Percentiles rank a stretch among this genome's conserved stretches.
phyloP scores from a whole-genome alignment of 352 stramenopile genomes.

The Phytophthora nicotianae region DNA sequence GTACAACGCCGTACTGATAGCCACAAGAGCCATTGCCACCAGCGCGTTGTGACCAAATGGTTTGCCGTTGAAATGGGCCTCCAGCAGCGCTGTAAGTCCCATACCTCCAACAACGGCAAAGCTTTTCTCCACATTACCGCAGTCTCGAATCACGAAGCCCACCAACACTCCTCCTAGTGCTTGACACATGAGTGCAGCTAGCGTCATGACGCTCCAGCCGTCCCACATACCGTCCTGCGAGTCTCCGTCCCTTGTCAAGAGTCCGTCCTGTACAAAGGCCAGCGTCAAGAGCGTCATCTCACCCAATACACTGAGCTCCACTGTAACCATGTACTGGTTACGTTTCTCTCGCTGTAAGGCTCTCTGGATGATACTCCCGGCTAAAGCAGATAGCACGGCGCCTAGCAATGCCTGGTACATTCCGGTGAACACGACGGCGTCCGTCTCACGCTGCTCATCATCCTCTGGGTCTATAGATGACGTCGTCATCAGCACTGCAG shows the following conservation, averaged over 20 bases:
- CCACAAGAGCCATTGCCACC: slow-evolving; percentile 65
- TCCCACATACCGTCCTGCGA: slow-evolving; percentile 55
- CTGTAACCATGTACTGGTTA: slow-evolving; percentile 82
- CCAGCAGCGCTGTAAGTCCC: slow-evolving; percentile 75
- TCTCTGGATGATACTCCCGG: slow-evolving; percentile 78
- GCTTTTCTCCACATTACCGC: slow-evolving; percentile 84
- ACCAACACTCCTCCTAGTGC: slow-evolving; percentile 73
- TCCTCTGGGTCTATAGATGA: slow-evolving; percentile 21
- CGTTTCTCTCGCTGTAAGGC: slow-evolving; percentile 72
- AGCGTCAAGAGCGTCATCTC: slow-evolving; percentile 64
- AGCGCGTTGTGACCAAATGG: slow-evolving; percentile 64
- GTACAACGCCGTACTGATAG: slow-evolving; percentile 70
- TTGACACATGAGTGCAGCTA: slow-evolving; percentile 75
- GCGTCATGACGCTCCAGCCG: slow-evolving; percentile 71
- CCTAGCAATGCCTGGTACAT: slow-evolving; percentile 77
- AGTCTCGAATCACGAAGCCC: slow-evolving; percentile 87
- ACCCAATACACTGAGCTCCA: slow-evolving; percentile 76
- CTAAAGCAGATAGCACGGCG: slow-evolving; percentile 73
- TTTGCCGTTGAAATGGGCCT: slow-evolving; percentile 75
- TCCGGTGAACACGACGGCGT: slow-evolving; percentile 60
- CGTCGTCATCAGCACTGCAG: slow-evolving; percentile 80
- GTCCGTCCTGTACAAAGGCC: slow-evolving; percentile 39
- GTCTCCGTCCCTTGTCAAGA: slow-evolving; percentile 25
- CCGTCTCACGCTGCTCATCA: slow-evolving; percentile 1
- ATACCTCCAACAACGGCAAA: slow-evolving; percentile 84